Evolutionary conservation across 2,329 filamentous ascomycete genomes (phyloP).

Genomic region (Myriangium duriaei): DNA sequence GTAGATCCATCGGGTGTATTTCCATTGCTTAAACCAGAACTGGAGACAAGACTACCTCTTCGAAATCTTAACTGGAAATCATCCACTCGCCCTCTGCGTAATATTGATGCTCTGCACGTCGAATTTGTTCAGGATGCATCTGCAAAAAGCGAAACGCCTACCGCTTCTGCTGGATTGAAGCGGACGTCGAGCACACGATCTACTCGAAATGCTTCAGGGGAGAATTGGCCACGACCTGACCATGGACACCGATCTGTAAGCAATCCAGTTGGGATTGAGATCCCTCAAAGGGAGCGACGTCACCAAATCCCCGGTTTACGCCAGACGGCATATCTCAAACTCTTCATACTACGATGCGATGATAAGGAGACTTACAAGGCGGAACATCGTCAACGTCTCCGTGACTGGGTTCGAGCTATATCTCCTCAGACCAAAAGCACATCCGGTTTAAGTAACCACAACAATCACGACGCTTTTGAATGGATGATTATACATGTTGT

Average conservation of each 20-base stretch:
- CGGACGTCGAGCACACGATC: constrained; percentile 9
- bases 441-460: constrained; percentile 52
- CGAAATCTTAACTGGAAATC: constrained; percentile 96
- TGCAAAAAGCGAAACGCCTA: constrained; percentile 11
- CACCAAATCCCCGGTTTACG: constrained; percentile 93
- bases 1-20: constrained; percentile 87
- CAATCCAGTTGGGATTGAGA: constrained; percentile 6
- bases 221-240: constrained; percentile 3
- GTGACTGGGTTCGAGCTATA: constrained; percentile 82
- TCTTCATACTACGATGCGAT: constrained; percentile 82
- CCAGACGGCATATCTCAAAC: constrained; percentile 84
- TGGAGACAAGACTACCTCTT: constrained; percentile 69
- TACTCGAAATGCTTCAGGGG: constrained; percentile 3
- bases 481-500: constrained; percentile 93
- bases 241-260: constrained; percentile 5
- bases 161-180: constrained; percentile 1
- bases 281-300: constrained; percentile 45
- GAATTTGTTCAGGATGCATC: constrained; percentile 54
- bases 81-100: constrained; percentile 76
- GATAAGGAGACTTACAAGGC: constrained; percentile 91
- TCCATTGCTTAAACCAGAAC: constrained; percentile 62
- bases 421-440: constrained; percentile 46
- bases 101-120: constrained; percentile 84
- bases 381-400: constrained; percentile 61
- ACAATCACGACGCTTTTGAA: constrained; percentile 93